Percentiles rank a stretch among this genome's conserved stretches.
Evolutionary conservation across 345 rosid species (phyloP).

Genomic region (Eucalyptus regnans): DNA sequence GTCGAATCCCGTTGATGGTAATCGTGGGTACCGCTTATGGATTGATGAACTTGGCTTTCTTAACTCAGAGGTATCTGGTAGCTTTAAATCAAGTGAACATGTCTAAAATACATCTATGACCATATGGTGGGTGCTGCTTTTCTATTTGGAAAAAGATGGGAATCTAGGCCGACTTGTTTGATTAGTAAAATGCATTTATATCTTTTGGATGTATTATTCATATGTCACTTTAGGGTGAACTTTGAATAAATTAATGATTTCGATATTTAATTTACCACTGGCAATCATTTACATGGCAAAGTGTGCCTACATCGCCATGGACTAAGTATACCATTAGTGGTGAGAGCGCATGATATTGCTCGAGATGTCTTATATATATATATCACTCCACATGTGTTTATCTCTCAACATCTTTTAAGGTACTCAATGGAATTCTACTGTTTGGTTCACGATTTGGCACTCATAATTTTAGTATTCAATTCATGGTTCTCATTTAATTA

Average conservation of each 20-base stretch:
- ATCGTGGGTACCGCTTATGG: background rate
- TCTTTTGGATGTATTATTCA: background rate
- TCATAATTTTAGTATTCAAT: background rate
- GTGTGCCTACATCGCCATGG: background rate
- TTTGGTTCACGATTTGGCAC: background rate
- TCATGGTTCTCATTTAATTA: background rate
- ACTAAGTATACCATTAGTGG: background rate
- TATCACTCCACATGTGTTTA: background rate
- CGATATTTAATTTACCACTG: background rate
- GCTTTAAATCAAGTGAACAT: background rate
- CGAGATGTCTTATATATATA: background rate
- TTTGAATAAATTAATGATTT: background rate
- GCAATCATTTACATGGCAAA: background rate
- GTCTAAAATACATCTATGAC: background rate
- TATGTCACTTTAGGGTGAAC: background rate
- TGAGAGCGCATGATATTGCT: background rate
- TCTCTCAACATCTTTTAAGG: background rate
- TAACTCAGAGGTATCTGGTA: background rate
- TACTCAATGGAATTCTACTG: background rate
- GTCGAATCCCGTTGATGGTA: background rate
- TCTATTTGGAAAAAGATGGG: background rate
- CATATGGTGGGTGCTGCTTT: background rate
- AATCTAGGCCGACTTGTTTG: background rate
- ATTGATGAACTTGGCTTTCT: background rate
- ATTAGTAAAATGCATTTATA: background rate